phyloP scores from a whole-genome alignment of 225 moss, liverwort and hornwort species.

The Antitrichia curtipendula region DNA sequence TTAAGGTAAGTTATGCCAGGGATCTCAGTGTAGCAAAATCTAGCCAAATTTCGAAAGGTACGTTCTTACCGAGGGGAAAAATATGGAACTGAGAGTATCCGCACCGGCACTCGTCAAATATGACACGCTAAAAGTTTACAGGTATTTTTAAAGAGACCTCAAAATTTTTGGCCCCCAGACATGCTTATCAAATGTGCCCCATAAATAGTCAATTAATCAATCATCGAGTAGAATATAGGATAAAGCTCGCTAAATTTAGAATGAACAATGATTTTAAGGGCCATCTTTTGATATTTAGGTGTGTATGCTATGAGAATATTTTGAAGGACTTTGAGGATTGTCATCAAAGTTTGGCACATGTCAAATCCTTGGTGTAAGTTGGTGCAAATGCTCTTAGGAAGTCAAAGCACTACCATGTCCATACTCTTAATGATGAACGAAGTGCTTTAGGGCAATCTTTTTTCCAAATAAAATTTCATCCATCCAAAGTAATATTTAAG shows the following conservation, averaged over 20 bases:
- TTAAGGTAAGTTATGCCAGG: neutral
- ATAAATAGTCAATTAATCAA: neutral
- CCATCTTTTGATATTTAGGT: rapidly evolving
- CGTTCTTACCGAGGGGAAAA: neutral
- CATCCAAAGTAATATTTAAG: neutral
- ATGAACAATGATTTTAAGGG: neutral
- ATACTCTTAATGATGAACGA: neutral
- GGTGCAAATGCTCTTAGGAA: neutral
- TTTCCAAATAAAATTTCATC: neutral
- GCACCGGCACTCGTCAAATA: neutral
- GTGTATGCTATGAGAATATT: rapidly evolving
- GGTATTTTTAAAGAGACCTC: neutral
- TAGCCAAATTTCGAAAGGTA: neutral
- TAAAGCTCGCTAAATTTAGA: neutral
- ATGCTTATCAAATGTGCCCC: too few species aligned
- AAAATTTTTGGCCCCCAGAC: rapidly evolving
- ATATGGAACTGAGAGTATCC: rapidly evolving
- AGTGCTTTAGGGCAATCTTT: neutral
- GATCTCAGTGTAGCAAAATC: neutral
- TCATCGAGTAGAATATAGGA: neutral
- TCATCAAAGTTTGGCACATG: rapidly evolving
- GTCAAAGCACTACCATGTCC: neutral
- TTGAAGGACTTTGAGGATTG: neutral
- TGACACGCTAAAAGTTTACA: too few species aligned
- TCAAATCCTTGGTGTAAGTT: neutral